Base-by-base conservation (phyloP, 164 flowering plant species). In the Dillenia turbinata region DNA sequence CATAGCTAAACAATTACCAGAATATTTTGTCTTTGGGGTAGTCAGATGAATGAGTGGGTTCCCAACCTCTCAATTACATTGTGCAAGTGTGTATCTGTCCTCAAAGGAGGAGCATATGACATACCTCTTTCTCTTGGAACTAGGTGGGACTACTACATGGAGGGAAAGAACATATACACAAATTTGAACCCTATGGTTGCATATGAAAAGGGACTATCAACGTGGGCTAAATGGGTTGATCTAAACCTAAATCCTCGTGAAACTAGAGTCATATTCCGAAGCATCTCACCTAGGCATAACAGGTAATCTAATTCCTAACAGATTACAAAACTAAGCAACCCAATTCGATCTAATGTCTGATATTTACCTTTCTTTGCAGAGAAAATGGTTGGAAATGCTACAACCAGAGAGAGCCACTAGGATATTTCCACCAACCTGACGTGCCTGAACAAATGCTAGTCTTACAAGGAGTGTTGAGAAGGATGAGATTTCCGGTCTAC, bases 151-250 rank as follows among this genome's bases (percentile, higher is more conserved):
- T 81, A 65, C 17, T 73, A 62, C 71, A 89, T 82, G 94, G 89
- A 82, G 60, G 90, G 91, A 44, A 69, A 75, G 15, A 72, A 60
- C 40, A 5, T 80, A 2, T 73, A 66, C 64, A 81, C 56, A 47
- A 70, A 65, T 47, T 68, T 92, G 78, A 86, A 92, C 44, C 94
- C 88, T 19, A 87, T 85, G 87, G 67, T 85, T 66, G 97, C 97
- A 13, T 92, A 92, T 64, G 75, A 85, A 71, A 83, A 77, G 65
- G 96, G 92, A 54, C 85, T 92, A 9, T 72, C 67, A 8, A 87
- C 96, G 61, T 92, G 96, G 97, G 90, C 97, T 24, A 89, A 75
- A 57, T 92, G 97, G 97, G 73, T 92, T 0, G 94, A 89, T 60
- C 22, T 82, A 24, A 92, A 87, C 58, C 78, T 92, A 1, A 75